phyloP scores from a whole-genome alignment of 2,329 filamentous ascomycete genomes.

The Xylariaceae sp. region DNA sequence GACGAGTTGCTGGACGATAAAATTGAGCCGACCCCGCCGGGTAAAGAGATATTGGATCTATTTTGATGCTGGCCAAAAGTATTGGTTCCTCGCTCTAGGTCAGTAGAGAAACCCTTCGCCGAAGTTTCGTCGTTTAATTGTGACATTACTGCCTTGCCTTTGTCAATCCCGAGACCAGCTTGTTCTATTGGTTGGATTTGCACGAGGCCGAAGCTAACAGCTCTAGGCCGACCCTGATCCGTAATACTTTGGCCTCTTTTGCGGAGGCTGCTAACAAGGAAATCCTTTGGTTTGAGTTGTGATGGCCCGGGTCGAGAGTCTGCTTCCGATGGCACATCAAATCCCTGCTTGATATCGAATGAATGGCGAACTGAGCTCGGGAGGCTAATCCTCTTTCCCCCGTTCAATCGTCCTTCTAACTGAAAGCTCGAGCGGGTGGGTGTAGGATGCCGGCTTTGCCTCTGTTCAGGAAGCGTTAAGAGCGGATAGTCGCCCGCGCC shows the following conservation, averaged over 20 bases:
- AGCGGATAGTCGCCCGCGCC: slow-evolving; percentile 48
- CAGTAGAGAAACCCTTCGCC: slow-evolving; percentile 42
- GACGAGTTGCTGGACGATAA: slow-evolving; percentile 56
- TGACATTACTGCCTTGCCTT: slow-evolving; percentile 47
- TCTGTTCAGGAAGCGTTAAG: slow-evolving; percentile 48
- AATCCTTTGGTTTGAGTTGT: slow-evolving; percentile 20
- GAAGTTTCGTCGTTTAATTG: slow-evolving; percentile 35
- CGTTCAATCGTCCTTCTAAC: slow-evolving; percentile 44
- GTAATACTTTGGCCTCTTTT: slow-evolving; percentile 33
- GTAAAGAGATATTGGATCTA: slow-evolving; percentile 45
- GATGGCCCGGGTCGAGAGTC: slow-evolving; percentile 28
- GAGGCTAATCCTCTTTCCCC: slow-evolving; percentile 49
- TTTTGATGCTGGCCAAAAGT: slow-evolving; percentile 39
- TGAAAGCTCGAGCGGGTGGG: slow-evolving; percentile 48
- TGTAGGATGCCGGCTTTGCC: slow-evolving; percentile 42
- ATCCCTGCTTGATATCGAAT: slow-evolving; percentile 47
- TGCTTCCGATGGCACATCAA: slow-evolving; percentile 29
- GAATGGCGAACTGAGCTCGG: slow-evolving; percentile 52
- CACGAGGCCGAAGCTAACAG: slow-evolving; percentile 32
- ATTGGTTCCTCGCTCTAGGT: slow-evolving; percentile 53
- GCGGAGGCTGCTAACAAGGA: slow-evolving; percentile 24
- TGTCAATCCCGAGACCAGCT: slow-evolving; percentile 36
- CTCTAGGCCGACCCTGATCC: slow-evolving; percentile 23
- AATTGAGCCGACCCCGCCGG: slow-evolving; percentile 49
- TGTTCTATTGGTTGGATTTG: slow-evolving; percentile 21